phyloP scores from a whole-genome alignment of 805 yeast species.

The Blastobotrys terrestris region DNA sequence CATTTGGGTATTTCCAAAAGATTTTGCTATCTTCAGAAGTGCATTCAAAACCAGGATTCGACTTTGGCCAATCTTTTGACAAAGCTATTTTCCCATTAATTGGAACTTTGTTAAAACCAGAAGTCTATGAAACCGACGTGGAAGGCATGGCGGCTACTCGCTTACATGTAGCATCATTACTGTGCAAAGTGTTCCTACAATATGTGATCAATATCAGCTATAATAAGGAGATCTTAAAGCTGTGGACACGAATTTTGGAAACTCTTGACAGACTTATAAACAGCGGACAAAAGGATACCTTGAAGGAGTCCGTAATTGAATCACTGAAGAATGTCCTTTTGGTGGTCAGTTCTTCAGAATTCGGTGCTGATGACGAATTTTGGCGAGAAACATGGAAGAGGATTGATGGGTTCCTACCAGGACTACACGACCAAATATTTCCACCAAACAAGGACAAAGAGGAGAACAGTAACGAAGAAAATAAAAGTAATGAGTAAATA shows the following conservation, averaged over 20 bases:
- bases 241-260: slow-evolving; percentile 34
- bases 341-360: slow-evolving; percentile 32
- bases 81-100: slow-evolving; percentile 70
- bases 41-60: slow-evolving; percentile 11
- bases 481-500: background rate
- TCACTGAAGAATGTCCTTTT: slow-evolving; percentile 37
- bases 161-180: slow-evolving; percentile 56
- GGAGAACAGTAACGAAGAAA: background rate
- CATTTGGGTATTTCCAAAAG: slow-evolving; percentile 54
- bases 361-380: slow-evolving; percentile 28
- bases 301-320: slow-evolving; percentile 36
- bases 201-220: slow-evolving; percentile 22
- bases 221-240: slow-evolving; percentile 19
- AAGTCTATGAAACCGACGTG: slow-evolving; percentile 53
- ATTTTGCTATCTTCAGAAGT: slow-evolving; percentile 39
- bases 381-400: slow-evolving; percentile 35
- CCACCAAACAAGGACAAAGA: slow-evolving; percentile 4
- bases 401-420: slow-evolving; percentile 35
- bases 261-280: slow-evolving; percentile 35
- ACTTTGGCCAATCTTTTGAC: slow-evolving; percentile 48
- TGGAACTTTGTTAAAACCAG: slow-evolving; percentile 59
- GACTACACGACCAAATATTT: slow-evolving; percentile 22
- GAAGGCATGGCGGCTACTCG: slow-evolving; percentile 61
- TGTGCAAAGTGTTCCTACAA: slow-evolving; percentile 59
- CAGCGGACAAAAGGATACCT: slow-evolving; percentile 33